Conservation (phyloP, 495 filamentous ascomycete species). For the Penicillium simplicissimum region DNA sequence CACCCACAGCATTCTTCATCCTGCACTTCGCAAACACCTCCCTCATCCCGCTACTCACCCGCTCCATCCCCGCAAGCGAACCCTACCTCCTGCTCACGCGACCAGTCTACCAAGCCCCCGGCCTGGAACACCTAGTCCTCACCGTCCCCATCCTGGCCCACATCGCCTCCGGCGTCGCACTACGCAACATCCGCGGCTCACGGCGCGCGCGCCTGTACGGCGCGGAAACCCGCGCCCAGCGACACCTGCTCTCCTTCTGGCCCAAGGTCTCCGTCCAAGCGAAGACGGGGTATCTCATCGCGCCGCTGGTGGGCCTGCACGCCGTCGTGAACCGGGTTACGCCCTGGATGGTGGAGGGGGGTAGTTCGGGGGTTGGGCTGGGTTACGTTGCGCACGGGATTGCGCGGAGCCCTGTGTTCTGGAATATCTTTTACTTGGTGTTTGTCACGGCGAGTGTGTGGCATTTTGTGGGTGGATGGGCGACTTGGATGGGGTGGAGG, state of each 20-base stretch:
- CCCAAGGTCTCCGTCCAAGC: conserved; percentile 66
- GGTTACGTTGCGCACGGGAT: conserved; percentile 87
- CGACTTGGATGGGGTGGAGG: conserved; percentile 66
- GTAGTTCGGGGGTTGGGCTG: conserved; percentile 76
- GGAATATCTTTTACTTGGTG: conserved; percentile 63
- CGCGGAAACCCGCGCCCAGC: conserved; percentile 49
- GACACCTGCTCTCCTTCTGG: conserved; percentile 53
- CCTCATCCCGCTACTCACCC: conserved; percentile 64
- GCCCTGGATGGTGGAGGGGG: conserved; percentile 74
- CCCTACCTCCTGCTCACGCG: conserved; percentile 62
- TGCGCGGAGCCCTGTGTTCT: conserved; percentile 62
- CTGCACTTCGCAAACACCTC: conserved; percentile 82
- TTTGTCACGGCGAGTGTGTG: conserved; percentile 70
- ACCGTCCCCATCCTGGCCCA: conserved; percentile 50
- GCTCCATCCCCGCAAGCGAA: conserved; percentile 53
- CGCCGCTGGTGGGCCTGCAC: conserved; percentile 67
- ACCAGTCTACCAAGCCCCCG: conserved; percentile 76
- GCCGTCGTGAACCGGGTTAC: conserved; percentile 68
- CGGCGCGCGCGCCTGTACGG: conserved; percentile 71
- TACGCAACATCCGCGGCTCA: conserved; percentile 71
- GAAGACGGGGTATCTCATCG: conserved; percentile 64
- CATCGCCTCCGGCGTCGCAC: conserved; percentile 64
- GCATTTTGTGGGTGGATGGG: conserved; percentile 82
- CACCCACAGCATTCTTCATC: conserved; percentile 73
- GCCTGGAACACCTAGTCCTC: conserved; percentile 49